These are phyloP conservation scores for Yamadazyma sp. DNA, from an alignment of 805 yeast genomes.

Conservation along the genomic window DNA sequence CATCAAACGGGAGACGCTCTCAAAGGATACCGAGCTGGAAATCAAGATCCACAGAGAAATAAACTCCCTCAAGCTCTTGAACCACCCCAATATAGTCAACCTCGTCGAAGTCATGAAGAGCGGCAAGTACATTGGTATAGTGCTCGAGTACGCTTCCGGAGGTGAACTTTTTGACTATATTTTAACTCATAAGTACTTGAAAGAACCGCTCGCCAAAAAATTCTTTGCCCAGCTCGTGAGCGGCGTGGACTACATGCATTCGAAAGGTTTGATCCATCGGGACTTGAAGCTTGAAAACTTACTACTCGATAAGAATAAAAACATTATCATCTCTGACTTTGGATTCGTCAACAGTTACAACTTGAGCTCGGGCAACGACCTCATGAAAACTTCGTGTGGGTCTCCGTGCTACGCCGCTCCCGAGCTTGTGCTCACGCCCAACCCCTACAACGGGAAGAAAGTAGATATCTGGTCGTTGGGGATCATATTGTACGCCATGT, in stretches of 20 bases:
- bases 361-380: conserved; percentile 51
- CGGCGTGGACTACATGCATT: conserved; percentile 88
- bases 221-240: conserved; percentile 90
- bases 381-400: conserved; percentile 95
- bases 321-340: conserved; percentile 84
- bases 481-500: conserved; percentile 91
- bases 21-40: conserved; percentile 82
- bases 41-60: conserved; percentile 90
- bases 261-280: conserved; percentile 76
- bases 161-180: conserved; percentile 96
- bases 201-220: conserved; percentile 82
- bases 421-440: conserved; percentile 83
- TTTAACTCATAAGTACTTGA: conserved; percentile 77
- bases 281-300: conserved; percentile 76
- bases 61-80: conserved; percentile 78
- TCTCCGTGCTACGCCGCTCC: conserved; percentile 99
- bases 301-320: conserved; percentile 79
- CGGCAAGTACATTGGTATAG: conserved; percentile 94
- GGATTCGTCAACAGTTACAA: conserved; percentile 91
- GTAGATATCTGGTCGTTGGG: conserved; percentile 98
- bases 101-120: conserved; percentile 91
- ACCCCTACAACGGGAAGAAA: conserved; percentile 87
- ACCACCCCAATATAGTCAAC: conserved; percentile 92
- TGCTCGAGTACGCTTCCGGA: conserved; percentile 93
- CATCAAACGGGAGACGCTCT: conserved; percentile 84